Conservation (phyloP, 2,329 filamentous ascomycete species). For the Cordyceps farinosa region DNA sequence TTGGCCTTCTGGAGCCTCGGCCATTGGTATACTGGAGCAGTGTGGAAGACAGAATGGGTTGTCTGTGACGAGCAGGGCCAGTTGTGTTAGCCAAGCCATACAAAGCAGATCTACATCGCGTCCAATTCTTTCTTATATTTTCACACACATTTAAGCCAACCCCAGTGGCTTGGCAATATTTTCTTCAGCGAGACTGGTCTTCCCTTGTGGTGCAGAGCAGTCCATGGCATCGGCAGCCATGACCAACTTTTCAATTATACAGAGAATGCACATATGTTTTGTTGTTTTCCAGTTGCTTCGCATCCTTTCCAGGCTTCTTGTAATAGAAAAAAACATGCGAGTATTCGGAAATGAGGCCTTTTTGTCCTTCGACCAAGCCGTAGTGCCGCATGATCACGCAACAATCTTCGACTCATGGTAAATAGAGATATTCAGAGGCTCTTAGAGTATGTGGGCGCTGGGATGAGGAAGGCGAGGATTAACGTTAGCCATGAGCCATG, state of each 20-base stretch:
- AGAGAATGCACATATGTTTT: slow-evolving; percentile 2
- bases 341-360: neutral
- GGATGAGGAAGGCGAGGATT: no score
- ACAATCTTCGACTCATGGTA: neutral
- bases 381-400: neutral
- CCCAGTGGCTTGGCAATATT: neutral
- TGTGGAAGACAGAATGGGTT: slow-evolving; percentile 56
- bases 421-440: no score
- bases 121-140: neutral
- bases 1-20: slow-evolving; percentile 57
- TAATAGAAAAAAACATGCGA: neutral
- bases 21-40: slow-evolving; percentile 63
- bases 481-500: neutral
- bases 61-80: slow-evolving; percentile 24
- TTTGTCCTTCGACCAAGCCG: no score
- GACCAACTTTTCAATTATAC: neutral
- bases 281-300: neutral
- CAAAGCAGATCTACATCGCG: neutral
- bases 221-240: neutral
- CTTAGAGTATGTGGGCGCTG: no score
- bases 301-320: no score
- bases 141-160: neutral
- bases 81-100: no score
- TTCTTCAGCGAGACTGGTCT: neutral
- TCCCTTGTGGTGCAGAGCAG: neutral